Evolutionary conservation across 768 basidiomycete genomes (phyloP), one percentile per base, ranked within the genome.

Genomic region (Rhodotorula diobovata): DNA sequence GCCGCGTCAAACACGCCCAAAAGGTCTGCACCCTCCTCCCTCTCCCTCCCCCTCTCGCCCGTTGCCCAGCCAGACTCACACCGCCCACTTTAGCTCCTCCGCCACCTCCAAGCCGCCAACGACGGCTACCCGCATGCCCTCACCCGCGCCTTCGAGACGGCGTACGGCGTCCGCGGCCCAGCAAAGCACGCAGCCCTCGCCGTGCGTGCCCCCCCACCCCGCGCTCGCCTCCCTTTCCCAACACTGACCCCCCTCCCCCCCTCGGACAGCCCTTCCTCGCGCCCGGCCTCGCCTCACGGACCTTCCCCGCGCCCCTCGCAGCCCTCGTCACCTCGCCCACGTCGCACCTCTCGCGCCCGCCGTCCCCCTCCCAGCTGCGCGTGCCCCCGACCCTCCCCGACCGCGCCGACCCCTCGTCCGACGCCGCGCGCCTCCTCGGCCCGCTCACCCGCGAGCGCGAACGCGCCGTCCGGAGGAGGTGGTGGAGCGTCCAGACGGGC

Each of bases 391-490:
- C 60, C 0, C 63, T 77, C 11, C 76, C 76, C 1, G 66, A 65
- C 10, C 62, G 76, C 43, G 71, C 71, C 54, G 69, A 75, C 35
- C 73, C 69, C 2, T 30, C 41, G 5, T 68, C 68, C n/a, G 74
- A 75, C 48, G 73, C 72, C 35, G 76, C 76, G 1, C 58, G 76
- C 11, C 64, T 77, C 1, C 66, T 77, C 20, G 74, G 76, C 1
- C 59, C 68, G 21, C 50, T 77, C 14, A 41, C 34, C 14, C 56
- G 51, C 8, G 62, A 70, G 32, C 63, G 76, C 7, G 51, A 65
- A 18, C 41, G 28, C 20, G 66, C 66, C 23, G 64, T 74, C 59
- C 41, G 39, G 20, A 15, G 61, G 28, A 39, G 68, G 30, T 74
- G 58, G 58, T 74, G 68, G 68, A 74, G 67, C 59, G 0, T 15